phyloP scores from a whole-genome alignment of 805 yeast species.

The Candida chilensis region DNA sequence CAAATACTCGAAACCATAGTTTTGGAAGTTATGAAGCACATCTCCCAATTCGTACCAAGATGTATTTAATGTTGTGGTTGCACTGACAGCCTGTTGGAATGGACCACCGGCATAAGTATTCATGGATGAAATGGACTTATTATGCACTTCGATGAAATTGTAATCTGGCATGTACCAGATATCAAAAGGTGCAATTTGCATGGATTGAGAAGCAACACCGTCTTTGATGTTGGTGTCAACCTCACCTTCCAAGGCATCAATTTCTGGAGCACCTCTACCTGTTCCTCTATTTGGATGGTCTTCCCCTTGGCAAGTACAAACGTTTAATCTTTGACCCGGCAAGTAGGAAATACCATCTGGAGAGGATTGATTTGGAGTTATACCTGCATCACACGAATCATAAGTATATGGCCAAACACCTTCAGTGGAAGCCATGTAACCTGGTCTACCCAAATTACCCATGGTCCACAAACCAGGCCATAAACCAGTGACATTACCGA shows the following conservation, averaged over 20 bases:
- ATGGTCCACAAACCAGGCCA: conserved; percentile 98
- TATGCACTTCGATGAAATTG: conserved; percentile 64
- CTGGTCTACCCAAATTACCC: conserved; percentile 92
- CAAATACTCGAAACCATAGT: conserved; percentile 68
- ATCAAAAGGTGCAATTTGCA: conserved; percentile 90
- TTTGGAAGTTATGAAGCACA: conserved; percentile 48
- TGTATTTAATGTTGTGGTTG: conserved; percentile 65
- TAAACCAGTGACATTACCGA: conserved; percentile 69
- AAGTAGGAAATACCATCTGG: conserved; percentile 82
- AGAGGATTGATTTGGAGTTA: conserved; percentile 87
- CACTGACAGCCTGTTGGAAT: conserved; percentile 87
- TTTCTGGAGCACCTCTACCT: conserved; percentile 95
- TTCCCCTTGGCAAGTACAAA: conserved; percentile 75
- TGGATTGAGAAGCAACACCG: conserved; percentile 85
- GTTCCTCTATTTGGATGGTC: conserved; percentile 83
- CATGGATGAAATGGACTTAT: conserved; percentile 64
- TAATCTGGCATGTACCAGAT: conserved; percentile 93
- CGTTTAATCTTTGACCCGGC: conserved; percentile 73
- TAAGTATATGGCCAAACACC: conserved; percentile 96
- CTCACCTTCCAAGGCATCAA: conserved; percentile 86
- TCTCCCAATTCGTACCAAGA: conserved; percentile 74
- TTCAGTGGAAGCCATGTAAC: conserved; percentile 77
- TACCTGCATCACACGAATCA: conserved; percentile 85
- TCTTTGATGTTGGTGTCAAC: conserved; percentile 39
- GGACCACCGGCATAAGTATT: conserved; percentile 92